Conservation (phyloP, 2,329 filamentous ascomycete genomes). For the Leptographium radiaticola region DNA sequence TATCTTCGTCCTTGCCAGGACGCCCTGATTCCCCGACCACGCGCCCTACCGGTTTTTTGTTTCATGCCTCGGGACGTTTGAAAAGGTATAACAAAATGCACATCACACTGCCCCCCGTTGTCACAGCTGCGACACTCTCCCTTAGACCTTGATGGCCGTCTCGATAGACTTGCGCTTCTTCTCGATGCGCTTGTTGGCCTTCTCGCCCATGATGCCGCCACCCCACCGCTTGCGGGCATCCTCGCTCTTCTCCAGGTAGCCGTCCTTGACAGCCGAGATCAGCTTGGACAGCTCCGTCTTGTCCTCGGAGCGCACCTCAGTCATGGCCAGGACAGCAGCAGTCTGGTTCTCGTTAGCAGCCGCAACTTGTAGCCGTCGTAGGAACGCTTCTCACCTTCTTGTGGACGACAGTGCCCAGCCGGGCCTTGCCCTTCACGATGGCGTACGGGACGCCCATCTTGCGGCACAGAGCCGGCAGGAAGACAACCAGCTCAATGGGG, state of each 20-base stretch:
- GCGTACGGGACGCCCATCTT: constrained; percentile 99
- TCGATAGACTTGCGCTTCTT: constrained; percentile 96
- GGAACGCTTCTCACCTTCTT: constrained; percentile 61
- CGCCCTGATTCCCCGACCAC: not conserved
- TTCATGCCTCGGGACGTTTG: not conserved
- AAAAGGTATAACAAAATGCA: constrained; percentile 1
- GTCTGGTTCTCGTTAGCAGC: constrained; percentile 45
- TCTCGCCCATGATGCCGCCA: constrained; percentile 97
- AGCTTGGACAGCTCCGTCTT: constrained; percentile 98
- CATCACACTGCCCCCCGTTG: not conserved
- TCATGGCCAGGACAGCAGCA: constrained; percentile 86
- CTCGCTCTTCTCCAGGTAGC: constrained; percentile 93
- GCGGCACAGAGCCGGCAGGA: constrained; percentile 96
- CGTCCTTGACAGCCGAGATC: constrained; percentile 91
- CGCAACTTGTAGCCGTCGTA: not conserved
- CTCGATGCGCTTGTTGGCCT: constrained; percentile 64
- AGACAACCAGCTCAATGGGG: constrained; percentile 98
- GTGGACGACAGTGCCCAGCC: constrained; percentile 97
- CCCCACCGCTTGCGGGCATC: constrained; percentile 88
- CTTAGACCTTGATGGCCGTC: constrained; percentile 93
- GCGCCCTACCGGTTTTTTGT: not conserved
- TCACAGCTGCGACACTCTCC: not conserved
- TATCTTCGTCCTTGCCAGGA: constrained; percentile 1
- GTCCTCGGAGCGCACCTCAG: constrained; percentile 95
- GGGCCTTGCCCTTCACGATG: constrained; percentile 99